Conservation (phyloP, 129 eudicot species). For the Daucus carota region DNA sequence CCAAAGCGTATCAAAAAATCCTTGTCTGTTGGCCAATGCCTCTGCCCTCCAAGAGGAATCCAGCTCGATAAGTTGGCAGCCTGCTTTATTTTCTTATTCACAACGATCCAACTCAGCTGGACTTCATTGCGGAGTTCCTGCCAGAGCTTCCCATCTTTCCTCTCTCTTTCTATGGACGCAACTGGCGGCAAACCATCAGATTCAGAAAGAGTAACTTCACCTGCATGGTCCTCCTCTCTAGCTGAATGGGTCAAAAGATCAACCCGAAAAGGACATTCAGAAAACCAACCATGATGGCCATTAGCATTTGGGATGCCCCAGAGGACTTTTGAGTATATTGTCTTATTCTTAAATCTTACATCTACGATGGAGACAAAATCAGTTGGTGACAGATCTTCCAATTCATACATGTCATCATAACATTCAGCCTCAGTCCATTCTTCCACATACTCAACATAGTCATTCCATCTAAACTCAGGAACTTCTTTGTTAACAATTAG, state of each 20-base stretch:
- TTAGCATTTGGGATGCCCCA: slow-evolving; percentile 86
- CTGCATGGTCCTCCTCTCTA: slow-evolving; percentile 33
- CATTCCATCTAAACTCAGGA: slow-evolving; percentile 45
- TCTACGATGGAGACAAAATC: slow-evolving; percentile 88
- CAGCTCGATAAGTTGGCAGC: slow-evolving; percentile 88
- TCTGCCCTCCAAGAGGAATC: slow-evolving; percentile 75
- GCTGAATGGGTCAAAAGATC: slow-evolving; percentile 50
- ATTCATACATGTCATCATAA: slow-evolving; percentile 67
- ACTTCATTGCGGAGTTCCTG: slow-evolving; percentile 65
- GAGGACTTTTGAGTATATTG: slow-evolving; percentile 66
- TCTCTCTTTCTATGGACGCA: slow-evolving; percentile 62
- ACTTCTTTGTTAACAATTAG: slow-evolving; percentile 81
- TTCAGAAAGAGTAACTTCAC: slow-evolving; percentile 40
- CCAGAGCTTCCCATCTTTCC: slow-evolving; percentile 93
- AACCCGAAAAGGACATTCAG: slow-evolving; percentile 70
- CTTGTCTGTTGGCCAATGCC: slow-evolving; percentile 90
- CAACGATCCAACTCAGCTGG: slow-evolving; percentile 83
- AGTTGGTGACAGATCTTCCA: slow-evolving; percentile 46
- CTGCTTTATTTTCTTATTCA: slow-evolving; percentile 62
- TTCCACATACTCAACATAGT: slow-evolving; percentile 56
- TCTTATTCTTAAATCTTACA: slow-evolving; percentile 52
- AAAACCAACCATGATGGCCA: slow-evolving; percentile 71
- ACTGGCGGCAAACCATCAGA: slow-evolving; percentile 60
- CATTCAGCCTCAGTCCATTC: slow-evolving; percentile 86
- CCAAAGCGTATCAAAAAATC: slow-evolving; percentile 84